A percentile compares a stretch with the other conserved stretches of the same genome.
These are phyloP conservation scores for Ogataea wickerhamii DNA, from an alignment of 805 yeast genomes.

Conservation along the genomic window DNA sequence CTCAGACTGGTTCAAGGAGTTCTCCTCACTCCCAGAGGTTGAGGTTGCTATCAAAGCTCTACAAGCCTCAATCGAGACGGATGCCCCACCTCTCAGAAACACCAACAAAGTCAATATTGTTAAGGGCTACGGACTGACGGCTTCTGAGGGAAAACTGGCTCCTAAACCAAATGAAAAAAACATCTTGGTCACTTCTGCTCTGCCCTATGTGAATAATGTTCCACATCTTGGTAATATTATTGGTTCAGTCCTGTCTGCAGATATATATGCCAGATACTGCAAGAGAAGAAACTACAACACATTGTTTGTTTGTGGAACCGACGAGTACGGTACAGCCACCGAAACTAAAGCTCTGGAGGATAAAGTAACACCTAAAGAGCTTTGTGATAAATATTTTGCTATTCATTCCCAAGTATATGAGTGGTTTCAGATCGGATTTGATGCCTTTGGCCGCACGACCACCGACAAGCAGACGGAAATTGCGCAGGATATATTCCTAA, in stretches of 20 bases:
- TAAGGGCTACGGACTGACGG: constrained; percentile 15
- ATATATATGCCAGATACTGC: constrained; percentile 85
- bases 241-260: constrained; percentile 93
- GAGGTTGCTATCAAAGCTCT: constrained; percentile 45
- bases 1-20: constrained; percentile 40
- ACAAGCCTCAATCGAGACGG: constrained; percentile 41
- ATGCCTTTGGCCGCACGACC: constrained; percentile 94
- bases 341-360: constrained; percentile 98
- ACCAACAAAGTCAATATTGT: constrained; percentile 34
- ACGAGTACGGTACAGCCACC: constrained; percentile 99
- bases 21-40: constrained; percentile 38
- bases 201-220: constrained; percentile 97
- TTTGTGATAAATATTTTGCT: constrained; percentile 86
- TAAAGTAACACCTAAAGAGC: constrained; percentile 77
- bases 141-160: constrained; percentile 38
- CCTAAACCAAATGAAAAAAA: constrained; percentile 77
- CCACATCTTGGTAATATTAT: constrained; percentile 97
- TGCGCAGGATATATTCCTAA: constrained; percentile 87
- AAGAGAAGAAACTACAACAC: constrained; percentile 87
- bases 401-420: constrained; percentile 88
- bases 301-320: constrained; percentile 91
- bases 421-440: constrained; percentile 96
- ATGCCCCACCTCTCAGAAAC: constrained; percentile 32
- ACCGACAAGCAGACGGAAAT: constrained; percentile 88
- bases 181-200: constrained; percentile 88